A percentile compares a stretch with the other conserved stretches of the same genome.
phyloP scores from a whole-genome alignment of 805 yeast genomes.

The Ogataea salicorniae region DNA sequence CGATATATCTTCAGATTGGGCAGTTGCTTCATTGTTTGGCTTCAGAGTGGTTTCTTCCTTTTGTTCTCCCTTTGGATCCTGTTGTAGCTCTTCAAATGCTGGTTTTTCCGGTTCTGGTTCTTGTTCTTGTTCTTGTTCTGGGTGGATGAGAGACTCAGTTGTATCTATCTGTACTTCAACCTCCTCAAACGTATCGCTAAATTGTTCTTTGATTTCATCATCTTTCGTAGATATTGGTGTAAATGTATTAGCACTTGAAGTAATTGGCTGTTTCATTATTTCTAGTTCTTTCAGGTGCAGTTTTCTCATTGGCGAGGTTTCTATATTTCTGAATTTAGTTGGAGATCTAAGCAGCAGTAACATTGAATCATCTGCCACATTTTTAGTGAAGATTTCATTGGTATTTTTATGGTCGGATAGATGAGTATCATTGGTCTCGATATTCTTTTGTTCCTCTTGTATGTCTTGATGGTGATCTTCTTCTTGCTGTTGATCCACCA shows the following conservation, averaged over 20 bases:
- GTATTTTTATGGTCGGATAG: background rate
- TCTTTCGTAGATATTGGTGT: too few relatives aligned
- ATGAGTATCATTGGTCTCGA: background rate
- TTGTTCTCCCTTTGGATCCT: too few relatives aligned
- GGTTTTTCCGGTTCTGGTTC: too few relatives aligned
- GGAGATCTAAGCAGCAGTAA: conserved; percentile 22
- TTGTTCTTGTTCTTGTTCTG: too few relatives aligned
- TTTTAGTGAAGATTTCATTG: background rate
- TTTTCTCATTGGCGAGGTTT: conserved; percentile 15
- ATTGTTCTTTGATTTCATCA: too few relatives aligned
- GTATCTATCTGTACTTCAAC: too few relatives aligned
- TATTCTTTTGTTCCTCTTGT: background rate
- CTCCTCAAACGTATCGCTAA: too few relatives aligned
- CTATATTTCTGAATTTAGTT: conserved; percentile 11
- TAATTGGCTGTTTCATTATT: conserved; percentile 12
- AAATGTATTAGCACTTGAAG: conserved; percentile 4
- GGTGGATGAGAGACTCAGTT: too few relatives aligned
- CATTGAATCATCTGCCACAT: conserved; percentile 8
- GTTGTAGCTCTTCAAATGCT: too few relatives aligned
- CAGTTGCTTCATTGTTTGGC: too few relatives aligned
- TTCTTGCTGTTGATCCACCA: background rate
- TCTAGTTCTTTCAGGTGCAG: conserved; percentile 16
- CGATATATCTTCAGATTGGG: too few relatives aligned
- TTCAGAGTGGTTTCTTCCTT: too few relatives aligned
- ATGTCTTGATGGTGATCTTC: background rate